A percentile compares a stretch with the other conserved stretches of the same genome.
Evolutionary conservation across 2,329 filamentous ascomycete species (phyloP).

Genomic region (Fusarium brevicatenulatum): DNA sequence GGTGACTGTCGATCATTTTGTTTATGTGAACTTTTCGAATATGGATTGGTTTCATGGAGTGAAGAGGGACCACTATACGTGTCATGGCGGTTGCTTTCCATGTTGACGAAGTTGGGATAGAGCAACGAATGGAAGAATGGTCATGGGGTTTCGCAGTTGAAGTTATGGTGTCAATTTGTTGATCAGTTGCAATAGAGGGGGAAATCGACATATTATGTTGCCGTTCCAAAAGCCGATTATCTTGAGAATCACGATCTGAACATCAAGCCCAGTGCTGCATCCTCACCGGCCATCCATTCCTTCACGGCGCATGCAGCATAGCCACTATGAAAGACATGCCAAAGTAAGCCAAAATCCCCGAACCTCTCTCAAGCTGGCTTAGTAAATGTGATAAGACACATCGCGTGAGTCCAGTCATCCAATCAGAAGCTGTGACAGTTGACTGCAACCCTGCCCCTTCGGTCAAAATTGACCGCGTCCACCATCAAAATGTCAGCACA

Average conservation of each 20-base stretch:
- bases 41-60: rapidly evolving
- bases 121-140: rapidly evolving
- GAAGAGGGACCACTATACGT: rapidly evolving
- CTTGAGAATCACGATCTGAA: neutral
- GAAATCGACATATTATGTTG: neutral
- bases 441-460: neutral
- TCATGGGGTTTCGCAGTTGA: neutral
- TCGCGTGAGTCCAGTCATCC: neutral
- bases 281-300: neutral
- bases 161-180: rapidly evolving
- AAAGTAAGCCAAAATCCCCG: neutral
- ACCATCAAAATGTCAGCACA: neutral
- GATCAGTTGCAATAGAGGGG: rapidly evolving
- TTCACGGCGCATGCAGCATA: neutral
- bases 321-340: neutral
- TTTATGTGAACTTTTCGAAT: rapidly evolving
- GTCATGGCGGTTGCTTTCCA: neutral
- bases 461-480: neutral
- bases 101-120: rapidly evolving
- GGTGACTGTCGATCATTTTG: neutral
- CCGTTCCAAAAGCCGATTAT: rapidly evolving
- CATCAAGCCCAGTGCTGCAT: neutral
- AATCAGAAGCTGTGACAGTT: neutral
- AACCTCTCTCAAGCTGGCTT: rapidly evolving
- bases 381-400: neutral